phyloP scores from a whole-genome alignment of 306 rosid species.

The Carpinus viminea region DNA sequence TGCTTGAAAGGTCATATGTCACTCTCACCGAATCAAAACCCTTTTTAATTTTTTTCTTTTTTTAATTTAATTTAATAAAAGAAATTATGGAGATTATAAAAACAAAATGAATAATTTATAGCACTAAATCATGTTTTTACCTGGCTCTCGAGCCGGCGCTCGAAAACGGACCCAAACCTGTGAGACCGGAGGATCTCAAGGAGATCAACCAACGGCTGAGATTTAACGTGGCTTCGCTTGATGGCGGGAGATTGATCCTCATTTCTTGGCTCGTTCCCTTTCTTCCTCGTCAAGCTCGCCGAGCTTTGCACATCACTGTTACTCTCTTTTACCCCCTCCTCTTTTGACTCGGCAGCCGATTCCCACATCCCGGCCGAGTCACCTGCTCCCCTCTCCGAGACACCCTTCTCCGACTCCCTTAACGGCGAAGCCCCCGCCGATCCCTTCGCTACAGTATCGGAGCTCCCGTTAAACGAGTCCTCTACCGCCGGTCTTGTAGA shows the following conservation, averaged over 20 bases:
- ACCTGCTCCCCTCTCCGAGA: neutral
- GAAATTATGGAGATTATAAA: neutral
- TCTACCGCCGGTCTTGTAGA: slow-evolving; percentile 21
- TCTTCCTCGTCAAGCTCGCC: slow-evolving; percentile 20
- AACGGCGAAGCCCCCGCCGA: slow-evolving; percentile 1
- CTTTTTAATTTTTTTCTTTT: neutral
- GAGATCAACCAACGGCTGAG: slow-evolving; percentile 31
- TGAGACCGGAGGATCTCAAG: slow-evolving; percentile 24
- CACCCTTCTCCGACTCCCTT: slow-evolving; percentile 7
- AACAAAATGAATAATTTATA: neutral
- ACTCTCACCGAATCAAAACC: neutral
- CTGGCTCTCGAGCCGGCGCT: slow-evolving; percentile 33
- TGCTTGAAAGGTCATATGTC: neutral
- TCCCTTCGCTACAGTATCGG: slow-evolving; percentile 29
- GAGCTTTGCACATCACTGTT: slow-evolving; percentile 33
- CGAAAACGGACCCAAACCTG: slow-evolving; percentile 24
- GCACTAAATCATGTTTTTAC: neutral
- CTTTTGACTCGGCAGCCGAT: slow-evolving; percentile 30
- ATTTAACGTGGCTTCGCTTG: slow-evolving; percentile 18
- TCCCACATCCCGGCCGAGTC: slow-evolving; percentile 26
- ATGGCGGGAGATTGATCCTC: slow-evolving; percentile 32
- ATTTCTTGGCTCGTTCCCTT: neutral
- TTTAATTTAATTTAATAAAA: neutral
- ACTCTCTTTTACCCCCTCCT: slow-evolving; percentile 22
- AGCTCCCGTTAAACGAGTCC: slow-evolving; percentile 34